Conservation (phyloP, 345 rosid genomes). For the Eucalyptus sideroxylon region DNA sequence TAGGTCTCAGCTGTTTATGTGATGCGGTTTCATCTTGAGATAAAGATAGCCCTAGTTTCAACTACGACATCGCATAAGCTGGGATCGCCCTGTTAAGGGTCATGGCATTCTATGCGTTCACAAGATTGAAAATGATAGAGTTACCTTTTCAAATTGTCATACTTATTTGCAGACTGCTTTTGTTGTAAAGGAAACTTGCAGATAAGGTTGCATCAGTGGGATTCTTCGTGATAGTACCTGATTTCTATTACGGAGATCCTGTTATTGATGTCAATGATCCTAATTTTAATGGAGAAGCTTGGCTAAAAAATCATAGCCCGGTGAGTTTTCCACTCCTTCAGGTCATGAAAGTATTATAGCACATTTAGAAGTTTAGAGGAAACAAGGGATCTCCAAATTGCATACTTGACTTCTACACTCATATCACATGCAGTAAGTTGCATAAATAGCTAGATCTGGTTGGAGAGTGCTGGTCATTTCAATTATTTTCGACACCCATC, state of each 20-base stretch:
- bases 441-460: not conserved
- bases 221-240: conserved; percentile 14
- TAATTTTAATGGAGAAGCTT: not conserved
- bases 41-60: not conserved
- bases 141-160: not conserved
- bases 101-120: not conserved
- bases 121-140: not conserved
- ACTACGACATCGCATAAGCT: not conserved
- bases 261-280: not conserved
- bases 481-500: not conserved
- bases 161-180: not conserved
- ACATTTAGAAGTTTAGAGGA: not conserved
- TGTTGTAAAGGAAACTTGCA: conserved; percentile 14
- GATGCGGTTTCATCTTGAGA: not conserved
- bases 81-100: not conserved
- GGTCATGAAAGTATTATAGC: not conserved
- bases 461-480: not conserved
- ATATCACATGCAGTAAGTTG: not conserved
- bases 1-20: not conserved
- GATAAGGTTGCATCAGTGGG: conserved; percentile 24
- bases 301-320: not conserved
- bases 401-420: not conserved
- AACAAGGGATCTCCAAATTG: not conserved
- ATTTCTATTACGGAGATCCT: conserved; percentile 1
- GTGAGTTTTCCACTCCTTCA: not conserved